Percentiles rank a stretch among this genome's conserved stretches.
Conservation (phyloP, 2,329 filamentous ascomycete species). For the Xylariales sp. region DNA sequence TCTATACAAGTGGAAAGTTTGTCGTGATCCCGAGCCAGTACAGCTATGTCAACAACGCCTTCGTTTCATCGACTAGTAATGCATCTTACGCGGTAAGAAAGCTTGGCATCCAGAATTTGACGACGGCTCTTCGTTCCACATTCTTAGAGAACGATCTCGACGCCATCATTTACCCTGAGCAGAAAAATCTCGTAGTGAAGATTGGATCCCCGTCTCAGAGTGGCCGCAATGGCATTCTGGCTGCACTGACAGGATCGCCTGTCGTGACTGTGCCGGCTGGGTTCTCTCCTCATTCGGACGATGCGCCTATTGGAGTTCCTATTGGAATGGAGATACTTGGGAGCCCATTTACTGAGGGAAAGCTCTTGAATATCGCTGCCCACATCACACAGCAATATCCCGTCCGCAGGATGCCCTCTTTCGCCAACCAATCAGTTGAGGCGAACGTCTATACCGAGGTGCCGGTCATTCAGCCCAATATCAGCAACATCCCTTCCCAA, state of each 20-base stretch:
- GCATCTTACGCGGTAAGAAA: slow-evolving; percentile 43
- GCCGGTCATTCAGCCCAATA: slow-evolving; percentile 39
- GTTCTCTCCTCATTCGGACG: slow-evolving; percentile 41
- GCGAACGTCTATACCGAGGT: slow-evolving; percentile 34
- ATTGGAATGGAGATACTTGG: slow-evolving; percentile 63
- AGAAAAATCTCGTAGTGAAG: slow-evolving; percentile 57
- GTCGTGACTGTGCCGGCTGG: slow-evolving; percentile 46
- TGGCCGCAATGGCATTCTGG: slow-evolving; percentile 48
- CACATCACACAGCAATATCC: slow-evolving; percentile 41
- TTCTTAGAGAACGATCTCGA: slow-evolving; percentile 47
- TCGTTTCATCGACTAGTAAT: slow-evolving; percentile 47
- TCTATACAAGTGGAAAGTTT: slow-evolving; percentile 48
- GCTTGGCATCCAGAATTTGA: slow-evolving; percentile 47
- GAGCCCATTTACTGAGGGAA: slow-evolving; percentile 48
- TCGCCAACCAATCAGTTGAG: slow-evolving; percentile 36
- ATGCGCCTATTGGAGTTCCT: slow-evolving; percentile 54
- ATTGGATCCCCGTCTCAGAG: slow-evolving; percentile 51
- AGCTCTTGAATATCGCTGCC: slow-evolving; percentile 49
- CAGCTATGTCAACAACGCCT: slow-evolving; percentile 45
- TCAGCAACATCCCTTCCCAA: slow-evolving; percentile 32
- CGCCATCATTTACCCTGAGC: slow-evolving; percentile 60
- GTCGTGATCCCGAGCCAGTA: slow-evolving; percentile 57
- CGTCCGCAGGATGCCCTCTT: slow-evolving; percentile 41
- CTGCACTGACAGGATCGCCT: slow-evolving; percentile 34
- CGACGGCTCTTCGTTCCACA: slow-evolving; percentile 41